Evolutionary conservation across 768 basidiomycete species (phyloP), one percentile per base, ranked within the genome.

Genomic region (Daedaleopsis nitida): DNA sequence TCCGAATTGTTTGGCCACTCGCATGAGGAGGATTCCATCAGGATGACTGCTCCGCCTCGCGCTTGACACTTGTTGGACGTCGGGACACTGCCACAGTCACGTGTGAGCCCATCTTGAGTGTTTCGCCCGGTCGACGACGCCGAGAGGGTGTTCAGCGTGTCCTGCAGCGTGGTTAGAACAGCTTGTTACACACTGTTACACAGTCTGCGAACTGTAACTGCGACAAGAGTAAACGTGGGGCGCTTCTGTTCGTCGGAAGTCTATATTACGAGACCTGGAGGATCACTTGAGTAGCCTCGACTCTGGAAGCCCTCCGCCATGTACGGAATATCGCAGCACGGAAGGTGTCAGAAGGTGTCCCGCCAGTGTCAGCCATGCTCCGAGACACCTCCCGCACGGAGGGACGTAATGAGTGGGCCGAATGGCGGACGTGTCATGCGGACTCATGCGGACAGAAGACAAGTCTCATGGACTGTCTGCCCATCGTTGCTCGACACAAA

Each of bases 1-100:
- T 63, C 62, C 45, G 62, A 63, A 63, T 63, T 55, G 57, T 55
- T 24, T 49, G 21, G 47, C 47, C 47, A 49, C 21, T 24, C 47
- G 21, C 9, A 49, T n/a, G 21, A 49, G 47, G 21, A 49, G 47
- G 47, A 49, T 49, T 49, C 19, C 11, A 21, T n/a, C 7, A 7
- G 19, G n/a, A 23, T 10, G 19, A 48, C 12, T 24, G 19, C 23
- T 16, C 23, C 9, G 21, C 21, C 16, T 16, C 16, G 44, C 44
- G 44, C n/a, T 19, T 49, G 21, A 23, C 47, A 21, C 45, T 47
- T 47, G 45, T 47, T 47, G 7, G 10, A 24, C 47, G 47, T 49
- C 23, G 23, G 21, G 24, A 11, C 47, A 49, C 47, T 27, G 47
- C 47, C 47, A 49, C 47, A 49, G 9, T 24, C 21, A 49, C 21